Base-by-base conservation (phyloP, 257 asterid species). In the Pogostemon cablin region DNA sequence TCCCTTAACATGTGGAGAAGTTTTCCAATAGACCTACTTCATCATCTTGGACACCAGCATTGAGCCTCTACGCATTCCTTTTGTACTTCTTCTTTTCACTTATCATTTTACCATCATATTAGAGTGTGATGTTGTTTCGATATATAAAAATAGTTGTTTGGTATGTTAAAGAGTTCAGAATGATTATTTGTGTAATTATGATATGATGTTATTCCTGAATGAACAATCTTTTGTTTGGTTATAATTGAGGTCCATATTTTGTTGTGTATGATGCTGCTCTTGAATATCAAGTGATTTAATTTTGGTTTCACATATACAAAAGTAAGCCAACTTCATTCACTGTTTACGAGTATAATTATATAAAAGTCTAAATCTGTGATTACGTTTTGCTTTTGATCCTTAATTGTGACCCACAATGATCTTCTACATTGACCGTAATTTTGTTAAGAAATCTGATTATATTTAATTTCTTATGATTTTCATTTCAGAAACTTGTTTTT, bases 61-160 rank as follows among this genome's bases (percentile, higher is more conserved):
- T 25, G 32, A 25, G 32, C 32, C 32, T 25, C 32, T 91, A 86
- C 41, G 87, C 58, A 9, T 25, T 62, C 41, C 44, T 42, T 32
- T 25, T 32, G 6, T 20, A 49, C 5, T 12, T 55, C 40, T 37
- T 1, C 9, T 47, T 60, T 64, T 50, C 17, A 3, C 3, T 15
- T 49, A 52, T 48, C 6, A 11, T 54, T 39, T 25, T 50, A 3
- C 12, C 55, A 9, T 74, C 48, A 25, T 53, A 9, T 63, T 62
- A 68, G 50, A 40, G 4, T n/a, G 47, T 67, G 64, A 41, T 69
- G 66, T 15, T 1, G 42, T 9, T 57, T 57, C 6, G 1, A 34
- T 34, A 56, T 25, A 7, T 52, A 6, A 1, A 17, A 10, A 17
- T 10, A 9, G 2, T 55, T 25, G 32, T 25, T 25, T 25, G 32